A percentile compares a stretch with the other conserved stretches of the same genome.
phyloP scores from a whole-genome alignment of 23 red algal species.

The Cyanidioschyzon merolae region DNA sequence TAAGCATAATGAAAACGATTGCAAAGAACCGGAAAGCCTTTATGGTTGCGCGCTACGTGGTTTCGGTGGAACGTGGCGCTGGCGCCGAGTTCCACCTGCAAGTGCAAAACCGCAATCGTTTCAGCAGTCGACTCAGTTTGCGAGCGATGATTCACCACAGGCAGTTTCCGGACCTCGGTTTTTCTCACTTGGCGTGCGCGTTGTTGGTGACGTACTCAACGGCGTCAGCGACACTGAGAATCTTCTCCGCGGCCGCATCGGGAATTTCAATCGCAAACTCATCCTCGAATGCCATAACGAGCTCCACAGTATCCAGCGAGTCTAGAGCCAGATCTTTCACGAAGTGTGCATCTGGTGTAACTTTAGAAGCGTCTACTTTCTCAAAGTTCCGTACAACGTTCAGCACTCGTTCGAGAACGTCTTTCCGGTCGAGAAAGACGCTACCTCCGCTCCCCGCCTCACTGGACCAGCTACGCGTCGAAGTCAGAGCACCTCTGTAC shows the following conservation, averaged over 20 bases:
- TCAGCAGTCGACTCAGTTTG: too few relatives aligned
- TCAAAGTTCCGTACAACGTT: constrained; percentile 94
- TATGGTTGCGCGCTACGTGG: too few relatives aligned
- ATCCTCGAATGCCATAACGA: constrained; percentile 96
- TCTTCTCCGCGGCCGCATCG: constrained; percentile 88
- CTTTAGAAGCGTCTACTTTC: constrained; percentile 90
- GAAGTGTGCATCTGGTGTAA: constrained; percentile 75
- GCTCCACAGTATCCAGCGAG: constrained; percentile 83
- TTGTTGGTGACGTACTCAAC: constrained; percentile 64
- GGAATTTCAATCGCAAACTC: constrained; percentile 98
- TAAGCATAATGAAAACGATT: too few relatives aligned
- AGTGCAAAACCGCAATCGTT: too few relatives aligned
- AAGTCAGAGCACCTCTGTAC: not conserved
- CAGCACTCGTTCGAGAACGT: constrained; percentile 63
- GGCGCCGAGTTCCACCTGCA: too few relatives aligned
- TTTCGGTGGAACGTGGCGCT: too few relatives aligned
- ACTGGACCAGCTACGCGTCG: not conserved
- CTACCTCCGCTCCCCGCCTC: not conserved
- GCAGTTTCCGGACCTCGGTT: too few relatives aligned
- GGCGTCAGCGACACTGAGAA: constrained; percentile 62
- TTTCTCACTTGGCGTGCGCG: constrained; percentile 50
- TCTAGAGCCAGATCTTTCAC: constrained; percentile 87
- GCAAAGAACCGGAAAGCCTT: too few relatives aligned
- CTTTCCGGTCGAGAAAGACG: constrained; percentile 39
- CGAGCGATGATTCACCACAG: too few relatives aligned